Percentiles rank a stretch among this genome's conserved stretches.
Conservation (phyloP, 768 basidiomycete genomes). For the Baorangia bicolor region DNA sequence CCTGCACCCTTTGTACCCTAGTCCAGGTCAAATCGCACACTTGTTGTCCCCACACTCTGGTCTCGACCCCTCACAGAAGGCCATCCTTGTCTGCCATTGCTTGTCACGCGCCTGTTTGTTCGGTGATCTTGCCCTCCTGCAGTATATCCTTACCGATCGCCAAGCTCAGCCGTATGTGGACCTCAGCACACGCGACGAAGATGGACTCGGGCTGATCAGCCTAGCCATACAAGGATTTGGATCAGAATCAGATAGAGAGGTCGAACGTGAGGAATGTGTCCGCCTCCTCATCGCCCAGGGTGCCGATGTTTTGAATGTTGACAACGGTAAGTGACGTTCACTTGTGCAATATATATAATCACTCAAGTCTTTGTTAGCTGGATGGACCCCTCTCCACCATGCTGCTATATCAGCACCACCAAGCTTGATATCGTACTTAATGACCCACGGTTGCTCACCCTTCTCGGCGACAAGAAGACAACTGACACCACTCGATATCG, state of each 20-base stretch:
- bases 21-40: slow-evolving; percentile 55
- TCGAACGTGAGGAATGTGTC: slow-evolving; percentile 90
- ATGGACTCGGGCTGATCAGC: slow-evolving; percentile 80
- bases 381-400: slow-evolving; percentile 95
- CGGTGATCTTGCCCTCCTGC: slow-evolving; percentile 69
- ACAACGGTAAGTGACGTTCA: slow-evolving; percentile 52
- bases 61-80: slow-evolving; percentile 64
- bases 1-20: slow-evolving; percentile 76
- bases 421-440: slow-evolving; percentile 86
- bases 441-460: slow-evolving; percentile 89
- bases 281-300: slow-evolving; percentile 77
- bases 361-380: slow-evolving; percentile 48
- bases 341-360: background rate
- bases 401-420: slow-evolving; percentile 87
- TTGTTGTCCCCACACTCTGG: slow-evolving; percentile 68
- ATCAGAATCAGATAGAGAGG: slow-evolving; percentile 74
- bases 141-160: slow-evolving; percentile 67
- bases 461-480: slow-evolving; percentile 74
- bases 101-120: slow-evolving; percentile 75
- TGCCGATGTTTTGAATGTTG: slow-evolving; percentile 57
- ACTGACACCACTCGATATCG: slow-evolving; percentile 85
- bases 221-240: slow-evolving; percentile 80
- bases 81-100: slow-evolving; percentile 70
- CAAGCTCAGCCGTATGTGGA: slow-evolving; percentile 68
- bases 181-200: slow-evolving; percentile 74